Conservation (phyloP, 2,329 filamentous ascomycete genomes). For the Aspergillus viridinutans region DNA sequence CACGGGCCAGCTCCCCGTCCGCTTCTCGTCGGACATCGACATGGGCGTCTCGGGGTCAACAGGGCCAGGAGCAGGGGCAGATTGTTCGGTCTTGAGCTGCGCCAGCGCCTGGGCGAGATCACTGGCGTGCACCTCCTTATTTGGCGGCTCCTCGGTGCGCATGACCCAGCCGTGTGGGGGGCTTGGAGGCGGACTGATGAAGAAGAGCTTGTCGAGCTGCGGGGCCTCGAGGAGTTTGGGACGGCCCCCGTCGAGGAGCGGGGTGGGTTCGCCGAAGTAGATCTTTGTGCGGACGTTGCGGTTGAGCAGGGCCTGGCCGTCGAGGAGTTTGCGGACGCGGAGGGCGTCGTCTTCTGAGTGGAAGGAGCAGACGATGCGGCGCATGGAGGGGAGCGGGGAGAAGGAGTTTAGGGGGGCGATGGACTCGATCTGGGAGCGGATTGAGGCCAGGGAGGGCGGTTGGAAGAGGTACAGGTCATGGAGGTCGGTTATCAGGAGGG, state of each 20-base stretch:
- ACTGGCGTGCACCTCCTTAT: conserved; percentile 61
- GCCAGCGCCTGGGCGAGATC: conserved; percentile 57
- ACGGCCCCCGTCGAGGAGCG: conserved; percentile 36
- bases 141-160: conserved; percentile 60
- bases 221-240: conserved; percentile 52
- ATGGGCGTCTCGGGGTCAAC: conserved; percentile 32
- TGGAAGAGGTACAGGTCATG: conserved; percentile 45
- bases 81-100: conserved; percentile 40
- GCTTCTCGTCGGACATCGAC: conserved; percentile 31
- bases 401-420: conserved; percentile 47
- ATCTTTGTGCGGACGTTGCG: conserved; percentile 37
- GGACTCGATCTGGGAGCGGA: conserved; percentile 40
- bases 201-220: conserved; percentile 59
- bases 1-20: conserved; percentile 28
- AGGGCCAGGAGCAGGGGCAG: not conserved
- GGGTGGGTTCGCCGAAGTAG: conserved; percentile 53
- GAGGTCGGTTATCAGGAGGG: conserved; percentile 48
- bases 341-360: conserved; percentile 40
- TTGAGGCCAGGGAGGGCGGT: conserved; percentile 39
- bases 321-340: conserved; percentile 41
- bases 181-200: conserved; percentile 61
- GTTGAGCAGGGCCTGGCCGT: conserved; percentile 32
- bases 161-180: conserved; percentile 64
- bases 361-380: conserved; percentile 50
- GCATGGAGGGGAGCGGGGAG: conserved; percentile 48